A percentile compares a stretch with the other conserved stretches of the same genome.
phyloP scores from a whole-genome alignment of 2,329 filamentous ascomycete species.

The Aspergillus udagawae region DNA sequence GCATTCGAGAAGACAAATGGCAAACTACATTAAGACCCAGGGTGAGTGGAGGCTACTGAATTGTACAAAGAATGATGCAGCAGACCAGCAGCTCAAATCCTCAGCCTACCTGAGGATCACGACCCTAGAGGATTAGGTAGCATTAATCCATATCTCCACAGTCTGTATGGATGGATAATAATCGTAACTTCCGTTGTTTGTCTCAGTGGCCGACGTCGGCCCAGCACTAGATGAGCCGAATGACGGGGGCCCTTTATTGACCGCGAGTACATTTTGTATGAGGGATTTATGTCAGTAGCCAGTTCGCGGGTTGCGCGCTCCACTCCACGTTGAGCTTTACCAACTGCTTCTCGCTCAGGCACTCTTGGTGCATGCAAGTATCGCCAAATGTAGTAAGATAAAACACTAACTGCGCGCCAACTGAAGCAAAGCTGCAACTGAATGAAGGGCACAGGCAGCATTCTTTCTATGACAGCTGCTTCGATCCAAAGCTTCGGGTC shows the following conservation, averaged over 20 bases:
- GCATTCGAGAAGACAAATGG: background rate
- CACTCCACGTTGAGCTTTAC: background rate
- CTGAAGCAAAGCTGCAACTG: background rate
- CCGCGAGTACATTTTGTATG: conserved; percentile 12
- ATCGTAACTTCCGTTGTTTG: background rate
- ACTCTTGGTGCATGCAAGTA: conserved; percentile 1
- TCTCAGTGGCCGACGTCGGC: background rate
- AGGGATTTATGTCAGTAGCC: conserved; percentile 15
- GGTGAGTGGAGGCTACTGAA: background rate
- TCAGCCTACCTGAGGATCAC: background rate
- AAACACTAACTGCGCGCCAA: background rate
- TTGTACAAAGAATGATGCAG: background rate
- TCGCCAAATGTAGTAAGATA: conserved; percentile 16
- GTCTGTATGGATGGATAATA: background rate
- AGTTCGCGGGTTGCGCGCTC: background rate
- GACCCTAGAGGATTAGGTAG: background rate
- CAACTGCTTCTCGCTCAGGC: background rate
- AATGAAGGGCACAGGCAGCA: background rate
- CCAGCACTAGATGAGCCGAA: background rate
- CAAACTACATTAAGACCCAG: background rate
- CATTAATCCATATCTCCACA: background rate
- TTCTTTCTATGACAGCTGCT: background rate
- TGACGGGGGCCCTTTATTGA: background rate
- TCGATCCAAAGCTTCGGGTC: background rate
- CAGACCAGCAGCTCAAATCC: background rate